phyloP scores from a whole-genome alignment of 106 monocot species.

The Gastrodia elata region DNA sequence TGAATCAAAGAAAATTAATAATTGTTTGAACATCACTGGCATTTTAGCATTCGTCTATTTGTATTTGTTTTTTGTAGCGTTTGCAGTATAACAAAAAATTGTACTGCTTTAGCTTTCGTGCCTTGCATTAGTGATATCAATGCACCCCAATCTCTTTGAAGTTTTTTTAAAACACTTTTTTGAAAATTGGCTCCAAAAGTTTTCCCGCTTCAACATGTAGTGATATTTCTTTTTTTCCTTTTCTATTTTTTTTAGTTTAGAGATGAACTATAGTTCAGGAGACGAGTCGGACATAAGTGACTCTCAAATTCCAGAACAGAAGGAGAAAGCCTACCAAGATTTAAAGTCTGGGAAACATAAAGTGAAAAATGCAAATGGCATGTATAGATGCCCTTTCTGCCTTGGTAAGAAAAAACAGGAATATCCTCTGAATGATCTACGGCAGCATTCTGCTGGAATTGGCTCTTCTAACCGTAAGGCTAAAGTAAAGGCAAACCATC shows the following conservation, averaged over 20 bases:
- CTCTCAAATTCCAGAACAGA: slow-evolving; percentile 30
- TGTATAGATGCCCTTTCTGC: slow-evolving; percentile 58
- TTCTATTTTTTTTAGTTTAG: neutral
- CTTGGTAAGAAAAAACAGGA: slow-evolving; percentile 43
- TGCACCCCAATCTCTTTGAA: too few relatives aligned
- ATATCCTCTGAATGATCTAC: slow-evolving; percentile 37
- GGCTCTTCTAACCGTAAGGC: slow-evolving; percentile 35
- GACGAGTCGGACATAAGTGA: slow-evolving; percentile 38
- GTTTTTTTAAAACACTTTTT: neutral
- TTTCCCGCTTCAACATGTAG: neutral
- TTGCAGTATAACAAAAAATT: neutral
- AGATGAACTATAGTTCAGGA: slow-evolving; percentile 15
- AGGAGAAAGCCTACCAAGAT: slow-evolving; percentile 9
- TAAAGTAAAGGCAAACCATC: slow-evolving; percentile 55
- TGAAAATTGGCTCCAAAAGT: neutral
- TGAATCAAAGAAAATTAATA: too few relatives aligned
- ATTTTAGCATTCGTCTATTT: too few relatives aligned
- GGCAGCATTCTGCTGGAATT: slow-evolving; percentile 48
- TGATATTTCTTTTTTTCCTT: slow-evolving; percentile 3
- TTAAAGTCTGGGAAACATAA: slow-evolving; percentile 10
- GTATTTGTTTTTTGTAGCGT: too few relatives aligned
- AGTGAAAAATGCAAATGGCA: slow-evolving; percentile 14
- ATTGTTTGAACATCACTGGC: too few relatives aligned
- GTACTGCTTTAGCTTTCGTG: neutral
- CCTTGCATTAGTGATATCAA: neutral